Conservation (phyloP, 345 rosid species). For the Streptanthus diversifolius region DNA sequence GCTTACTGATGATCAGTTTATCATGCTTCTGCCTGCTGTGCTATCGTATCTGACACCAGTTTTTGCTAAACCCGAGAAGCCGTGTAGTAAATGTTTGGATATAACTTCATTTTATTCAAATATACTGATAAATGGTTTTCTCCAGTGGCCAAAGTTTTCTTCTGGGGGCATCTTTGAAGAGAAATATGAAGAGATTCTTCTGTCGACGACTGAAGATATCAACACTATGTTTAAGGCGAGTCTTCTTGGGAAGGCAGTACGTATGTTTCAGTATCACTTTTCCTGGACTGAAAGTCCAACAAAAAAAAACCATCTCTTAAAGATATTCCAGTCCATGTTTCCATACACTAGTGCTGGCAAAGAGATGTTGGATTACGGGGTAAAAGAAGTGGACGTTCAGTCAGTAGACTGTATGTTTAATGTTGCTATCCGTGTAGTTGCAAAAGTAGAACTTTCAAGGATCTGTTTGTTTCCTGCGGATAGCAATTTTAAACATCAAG, state of each 20-base stretch:
- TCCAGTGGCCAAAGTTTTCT: slow-evolving; percentile 59
- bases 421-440: slow-evolving; percentile 53
- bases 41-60: slow-evolving; percentile 49
- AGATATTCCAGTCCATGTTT: slow-evolving; percentile 52
- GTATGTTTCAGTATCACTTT: slow-evolving; percentile 58
- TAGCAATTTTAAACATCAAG: slow-evolving; percentile 33
- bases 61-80: slow-evolving; percentile 46
- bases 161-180: slow-evolving; percentile 53
- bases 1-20: slow-evolving; percentile 52
- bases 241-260: slow-evolving; percentile 67
- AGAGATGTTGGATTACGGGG: slow-evolving; percentile 56
- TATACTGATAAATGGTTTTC: slow-evolving; percentile 54
- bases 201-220: slow-evolving; percentile 51
- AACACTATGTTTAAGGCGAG: slow-evolving; percentile 51
- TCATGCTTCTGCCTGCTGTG: slow-evolving; percentile 73
- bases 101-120: slow-evolving; percentile 57
- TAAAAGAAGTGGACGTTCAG: slow-evolving; percentile 40
- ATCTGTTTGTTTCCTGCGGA: slow-evolving; percentile 56
- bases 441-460: slow-evolving; percentile 53
- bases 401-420: slow-evolving; percentile 50
- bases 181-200: slow-evolving; percentile 43
- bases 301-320: slow-evolving; percentile 43
- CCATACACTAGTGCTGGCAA: slow-evolving; percentile 35
- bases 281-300: slow-evolving; percentile 42
- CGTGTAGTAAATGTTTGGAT: slow-evolving; percentile 31